Base-by-base conservation (phyloP, 169 alveolate species). In the Plasmodium ovale region DNA sequence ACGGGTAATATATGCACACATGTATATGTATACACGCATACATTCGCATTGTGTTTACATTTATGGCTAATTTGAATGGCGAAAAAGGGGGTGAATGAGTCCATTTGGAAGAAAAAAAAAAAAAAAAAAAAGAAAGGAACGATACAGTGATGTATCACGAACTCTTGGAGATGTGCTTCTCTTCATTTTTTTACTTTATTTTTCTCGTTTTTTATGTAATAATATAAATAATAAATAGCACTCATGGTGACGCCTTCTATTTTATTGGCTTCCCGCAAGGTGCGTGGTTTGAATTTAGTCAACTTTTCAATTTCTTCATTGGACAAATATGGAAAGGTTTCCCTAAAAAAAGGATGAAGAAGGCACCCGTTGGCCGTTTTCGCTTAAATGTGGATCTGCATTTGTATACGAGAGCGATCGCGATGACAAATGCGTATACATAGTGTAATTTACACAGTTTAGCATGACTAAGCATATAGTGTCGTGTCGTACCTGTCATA, bases 261-360 rank as follows among this genome's bases (percentile, higher is more conserved):
- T 12, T 92, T 92, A 62, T 87, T 87, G 16, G 95, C 95, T 5
- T 93, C 96, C 33, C 71, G 54, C 47, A 93, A 77, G 27, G 93
- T 88, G 3, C 67, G 90, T 49, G 97, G 97, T 67, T 92, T 59
- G 44, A 72, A 79, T 49, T 87, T 74, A 21, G 42, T 58, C 35
- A 95, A 70, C 60, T 93, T 85, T 59, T 94, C 96, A 56, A 94
- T 87, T 92, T 95, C 97, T 84, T 95, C 97, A 59, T 77, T 71
- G 25, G 96, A 93, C 84, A 93, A 37, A 33, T 79, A 79, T 37
- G 89, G 89, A 35, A 79, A 79, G 42, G 62, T 79, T 6, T 47
- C 21, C 82, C 89, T 79, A 49, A n/a, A n/a, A n/a, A n/a, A n/a
- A 23, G 25, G 60, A 6, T 7, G 53, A 10, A 16, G 25, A 12